These are phyloP conservation scores for Taphrina populina DNA, from an alignment of 1,139 yeast species.

Conservation along the genomic window DNA sequence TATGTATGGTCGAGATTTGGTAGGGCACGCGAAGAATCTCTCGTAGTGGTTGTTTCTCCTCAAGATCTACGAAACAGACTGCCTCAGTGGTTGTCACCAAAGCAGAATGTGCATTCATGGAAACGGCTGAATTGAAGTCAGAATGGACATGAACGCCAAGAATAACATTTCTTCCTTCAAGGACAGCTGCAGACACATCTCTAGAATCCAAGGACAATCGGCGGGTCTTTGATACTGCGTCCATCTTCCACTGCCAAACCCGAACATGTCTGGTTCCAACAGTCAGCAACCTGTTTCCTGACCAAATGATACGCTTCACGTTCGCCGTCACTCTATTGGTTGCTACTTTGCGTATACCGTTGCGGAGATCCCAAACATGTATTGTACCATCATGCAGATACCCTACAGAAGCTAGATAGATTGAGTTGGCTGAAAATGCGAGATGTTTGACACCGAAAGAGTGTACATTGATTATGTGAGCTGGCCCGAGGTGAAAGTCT, in stretches of 20 bases:
- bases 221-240: conserved; percentile 2
- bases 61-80: conserved; percentile 7
- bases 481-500: background rate
- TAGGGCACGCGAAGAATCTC: conserved; percentile 1
- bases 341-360: conserved; percentile 4
- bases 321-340: conserved; percentile 22
- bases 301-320: conserved; percentile 4
- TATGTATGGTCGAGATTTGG: background rate
- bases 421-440: conserved; percentile 15
- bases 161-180: conserved; percentile 21
- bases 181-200: conserved; percentile 2
- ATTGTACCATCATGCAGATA: conserved; percentile 27
- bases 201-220: conserved; percentile 11
- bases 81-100: conserved; percentile 4
- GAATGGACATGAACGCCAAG: conserved; percentile 20
- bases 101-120: background rate
- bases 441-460: conserved; percentile 22
- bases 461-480: conserved; percentile 16
- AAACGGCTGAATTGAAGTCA: conserved; percentile 7
- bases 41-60: background rate
- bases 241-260: conserved; percentile 19
- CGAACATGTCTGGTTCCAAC: conserved; percentile 24
- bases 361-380: conserved; percentile 19
- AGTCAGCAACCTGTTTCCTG: conserved; percentile 11
- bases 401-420: conserved; percentile 18